phyloP scores from a whole-genome alignment of 345 rosid species.

The Populus tremula region DNA sequence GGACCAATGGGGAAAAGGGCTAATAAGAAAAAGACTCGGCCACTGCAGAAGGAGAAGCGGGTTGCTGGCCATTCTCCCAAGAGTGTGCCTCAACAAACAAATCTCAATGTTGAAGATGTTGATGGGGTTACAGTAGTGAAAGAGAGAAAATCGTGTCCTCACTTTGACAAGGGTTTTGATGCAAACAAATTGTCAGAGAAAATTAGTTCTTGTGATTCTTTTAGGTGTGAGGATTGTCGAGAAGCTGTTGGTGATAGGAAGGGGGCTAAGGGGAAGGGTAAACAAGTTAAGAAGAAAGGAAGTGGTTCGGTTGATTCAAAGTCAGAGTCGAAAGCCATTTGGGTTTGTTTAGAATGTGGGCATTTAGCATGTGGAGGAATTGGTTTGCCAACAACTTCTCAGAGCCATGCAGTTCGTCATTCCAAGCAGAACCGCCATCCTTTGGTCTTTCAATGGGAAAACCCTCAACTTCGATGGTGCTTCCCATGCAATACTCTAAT shows the following conservation, averaged over 20 bases:
- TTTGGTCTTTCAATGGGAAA: constrained; percentile 75
- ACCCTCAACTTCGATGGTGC: constrained; percentile 84
- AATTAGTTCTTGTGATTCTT: constrained; percentile 45
- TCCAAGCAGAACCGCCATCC: constrained; percentile 60
- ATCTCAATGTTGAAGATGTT: constrained; percentile 26
- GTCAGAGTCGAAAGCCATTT: constrained; percentile 58
- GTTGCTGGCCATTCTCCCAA: constrained; percentile 30
- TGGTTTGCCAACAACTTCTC: constrained; percentile 76
- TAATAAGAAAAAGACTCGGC: constrained; percentile 59
- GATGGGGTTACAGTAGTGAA: constrained; percentile 31
- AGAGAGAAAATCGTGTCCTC: constrained; percentile 58
- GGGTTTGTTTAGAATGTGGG: constrained; percentile 96
- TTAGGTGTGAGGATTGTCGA: constrained; percentile 75
- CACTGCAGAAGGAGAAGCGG: constrained; percentile 54
- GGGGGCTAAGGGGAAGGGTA: constrained; percentile 65
- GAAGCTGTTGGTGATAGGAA: constrained; percentile 56
- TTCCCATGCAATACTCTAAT: constrained; percentile 61
- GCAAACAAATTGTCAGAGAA: constrained; percentile 54
- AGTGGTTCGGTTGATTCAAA: constrained; percentile 39
- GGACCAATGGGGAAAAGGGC: constrained; percentile 81
- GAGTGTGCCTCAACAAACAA: constrained; percentile 35
- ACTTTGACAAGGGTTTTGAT: constrained; percentile 59
- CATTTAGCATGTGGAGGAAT: constrained; percentile 83
- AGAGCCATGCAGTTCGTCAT: constrained; percentile 75
- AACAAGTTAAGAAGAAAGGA: constrained; percentile 54